A percentile compares a stretch with the other conserved stretches of the same genome.
Evolutionary conservation across 2,329 filamentous ascomycete species (phyloP).

Genomic region (Apiospora rasikravindrae): DNA sequence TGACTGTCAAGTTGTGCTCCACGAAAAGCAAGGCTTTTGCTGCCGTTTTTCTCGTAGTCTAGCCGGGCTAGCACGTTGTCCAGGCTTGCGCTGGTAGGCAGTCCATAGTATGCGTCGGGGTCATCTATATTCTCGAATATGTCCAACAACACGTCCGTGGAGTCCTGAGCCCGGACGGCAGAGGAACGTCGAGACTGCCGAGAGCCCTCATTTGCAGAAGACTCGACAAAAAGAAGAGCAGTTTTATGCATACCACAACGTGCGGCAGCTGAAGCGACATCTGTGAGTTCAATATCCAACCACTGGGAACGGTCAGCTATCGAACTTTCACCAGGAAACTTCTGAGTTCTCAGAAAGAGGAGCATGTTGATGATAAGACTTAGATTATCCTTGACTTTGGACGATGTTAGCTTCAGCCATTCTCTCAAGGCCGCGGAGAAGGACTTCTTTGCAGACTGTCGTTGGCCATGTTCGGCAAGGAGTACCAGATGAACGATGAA

Average conservation of each 20-base stretch:
- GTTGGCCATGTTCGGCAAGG: conserved; percentile 66
- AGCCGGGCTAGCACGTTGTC: conserved; percentile 79
- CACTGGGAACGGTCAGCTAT: conserved; percentile 80
- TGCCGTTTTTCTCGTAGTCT: conserved; percentile 87
- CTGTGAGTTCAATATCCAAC: conserved; percentile 81
- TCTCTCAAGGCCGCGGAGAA: conserved; percentile 70
- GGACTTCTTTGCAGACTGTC: conserved; percentile 61
- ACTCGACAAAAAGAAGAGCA: conserved; percentile 82
- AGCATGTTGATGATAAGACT: conserved; percentile 78
- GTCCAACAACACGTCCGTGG: conserved; percentile 72
- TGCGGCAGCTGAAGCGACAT: conserved; percentile 73
- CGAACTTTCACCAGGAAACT: conserved; percentile 74
- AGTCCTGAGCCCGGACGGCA: conserved; percentile 55
- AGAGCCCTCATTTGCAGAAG: conserved; percentile 54
- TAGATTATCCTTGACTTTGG: conserved; percentile 63
- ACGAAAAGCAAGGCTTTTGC: conserved; percentile 87
- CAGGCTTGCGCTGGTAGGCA: conserved; percentile 78
- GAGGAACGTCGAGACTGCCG: conserved; percentile 72
- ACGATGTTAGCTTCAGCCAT: conserved; percentile 62
- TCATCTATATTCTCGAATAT: conserved; percentile 96
- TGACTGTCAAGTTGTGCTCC: conserved; percentile 91
- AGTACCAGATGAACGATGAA: conserved; percentile 86
- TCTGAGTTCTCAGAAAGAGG: conserved; percentile 86
- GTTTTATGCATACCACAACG: conserved; percentile 86
- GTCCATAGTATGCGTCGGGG: conserved; percentile 93